Evolutionary conservation across 495 filamentous ascomycete genomes (phyloP).

Genomic region (Trypethelium eluteriae): DNA sequence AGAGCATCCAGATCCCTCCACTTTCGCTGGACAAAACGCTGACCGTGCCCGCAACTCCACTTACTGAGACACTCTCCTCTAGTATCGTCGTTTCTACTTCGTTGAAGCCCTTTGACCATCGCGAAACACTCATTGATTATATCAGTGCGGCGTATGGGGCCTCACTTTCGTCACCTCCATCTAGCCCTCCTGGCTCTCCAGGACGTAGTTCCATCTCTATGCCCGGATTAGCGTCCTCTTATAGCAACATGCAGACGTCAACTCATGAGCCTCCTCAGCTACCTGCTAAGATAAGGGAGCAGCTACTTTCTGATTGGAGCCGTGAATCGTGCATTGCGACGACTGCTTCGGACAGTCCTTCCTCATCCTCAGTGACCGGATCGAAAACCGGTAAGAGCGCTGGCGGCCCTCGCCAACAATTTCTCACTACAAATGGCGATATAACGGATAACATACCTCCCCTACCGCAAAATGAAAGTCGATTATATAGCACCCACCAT

Average conservation of each 20-base stretch:
- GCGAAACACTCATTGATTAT: slow-evolving; percentile 57
- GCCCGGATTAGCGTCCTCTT: slow-evolving; percentile 14
- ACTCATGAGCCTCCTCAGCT: slow-evolving; percentile 27
- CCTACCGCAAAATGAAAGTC: not conserved
- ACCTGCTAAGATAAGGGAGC: slow-evolving; percentile 54
- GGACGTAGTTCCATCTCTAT: slow-evolving; percentile 56
- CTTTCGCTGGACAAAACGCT: slow-evolving; percentile 43
- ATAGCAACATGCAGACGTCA: slow-evolving; percentile 12
- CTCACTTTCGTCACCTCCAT: slow-evolving; percentile 50
- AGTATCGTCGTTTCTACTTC: slow-evolving; percentile 50
- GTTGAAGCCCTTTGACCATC: slow-evolving; percentile 58
- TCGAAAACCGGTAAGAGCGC: slow-evolving; percentile 8
- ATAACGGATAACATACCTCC: slow-evolving; percentile 18
- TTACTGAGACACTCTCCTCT: slow-evolving; percentile 37
- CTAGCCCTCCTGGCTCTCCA: slow-evolving; percentile 66
- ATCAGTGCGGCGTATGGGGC: slow-evolving; percentile 63
- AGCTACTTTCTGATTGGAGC: slow-evolving; percentile 70
- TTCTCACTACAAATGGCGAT: slow-evolving; percentile 44
- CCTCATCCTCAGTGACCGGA: not conserved
- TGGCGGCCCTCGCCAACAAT: slow-evolving; percentile 1
- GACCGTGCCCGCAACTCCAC: slow-evolving; percentile 26
- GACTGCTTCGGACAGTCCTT: slow-evolving; percentile 17
- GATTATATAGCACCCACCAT: slow-evolving; percentile 10
- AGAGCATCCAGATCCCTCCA: slow-evolving; percentile 52
- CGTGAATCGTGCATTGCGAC: slow-evolving; percentile 60